Evolutionary conservation across 2,329 filamentous ascomycete species (phyloP).

Genomic region (Ophiostoma sp.): DNA sequence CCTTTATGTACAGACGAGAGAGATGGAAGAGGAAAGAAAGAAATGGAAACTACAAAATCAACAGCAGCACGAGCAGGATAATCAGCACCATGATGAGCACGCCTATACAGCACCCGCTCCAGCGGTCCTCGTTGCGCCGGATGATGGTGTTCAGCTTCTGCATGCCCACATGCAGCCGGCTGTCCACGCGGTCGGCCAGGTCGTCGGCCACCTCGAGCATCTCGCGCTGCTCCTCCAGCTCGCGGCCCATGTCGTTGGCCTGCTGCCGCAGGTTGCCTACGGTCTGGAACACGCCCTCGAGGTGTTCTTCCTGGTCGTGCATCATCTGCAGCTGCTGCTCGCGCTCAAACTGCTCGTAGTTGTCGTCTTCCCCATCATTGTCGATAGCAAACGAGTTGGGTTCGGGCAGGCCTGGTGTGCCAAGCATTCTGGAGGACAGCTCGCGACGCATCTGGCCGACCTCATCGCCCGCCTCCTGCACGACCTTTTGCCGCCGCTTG

Average conservation of each 20-base stretch:
- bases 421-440: constrained; percentile 42
- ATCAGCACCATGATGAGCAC: constrained; percentile 85
- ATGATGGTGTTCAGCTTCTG: constrained; percentile 82
- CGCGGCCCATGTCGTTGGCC: constrained; percentile 91
- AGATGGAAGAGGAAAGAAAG: not conserved
- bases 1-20: not conserved
- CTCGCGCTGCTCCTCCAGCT: constrained; percentile 89
- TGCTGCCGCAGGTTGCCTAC: constrained; percentile 86
- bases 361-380: constrained; percentile 42
- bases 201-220: constrained; percentile 82
- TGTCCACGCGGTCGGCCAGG: constrained; percentile 79
- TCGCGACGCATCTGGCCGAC: constrained; percentile 85
- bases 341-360: constrained; percentile 78
- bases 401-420: constrained; percentile 41
- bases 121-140: constrained; percentile 79
- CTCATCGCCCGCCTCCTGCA: constrained; percentile 84
- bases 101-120: constrained; percentile 85
- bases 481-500: constrained; percentile 69
- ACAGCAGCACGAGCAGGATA: constrained; percentile 72
- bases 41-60: constrained; percentile 46
- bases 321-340: constrained; percentile 88
- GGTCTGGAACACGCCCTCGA: constrained; percentile 88
- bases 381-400: constrained; percentile 54
- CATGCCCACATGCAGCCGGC: constrained; percentile 78
- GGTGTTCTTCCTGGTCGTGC: constrained; percentile 86